Evolutionary conservation across 495 filamentous ascomycete species (phyloP).

Genomic region (Aspergillus panamensis): DNA sequence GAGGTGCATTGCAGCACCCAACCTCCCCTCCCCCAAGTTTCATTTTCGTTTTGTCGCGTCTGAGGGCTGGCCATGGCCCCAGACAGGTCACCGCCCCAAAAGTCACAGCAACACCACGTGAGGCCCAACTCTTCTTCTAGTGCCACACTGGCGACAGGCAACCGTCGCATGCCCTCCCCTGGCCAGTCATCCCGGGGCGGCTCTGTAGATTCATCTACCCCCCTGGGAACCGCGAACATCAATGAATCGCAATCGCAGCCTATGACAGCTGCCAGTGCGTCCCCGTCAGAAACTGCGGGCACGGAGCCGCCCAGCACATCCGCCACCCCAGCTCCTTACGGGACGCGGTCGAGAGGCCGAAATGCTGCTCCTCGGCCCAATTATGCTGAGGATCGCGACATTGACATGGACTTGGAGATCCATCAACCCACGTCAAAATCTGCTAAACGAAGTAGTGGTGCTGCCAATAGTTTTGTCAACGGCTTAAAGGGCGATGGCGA

Average conservation of each 20-base stretch:
- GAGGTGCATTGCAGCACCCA: slow-evolving; percentile 13
- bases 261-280: slow-evolving; percentile 51
- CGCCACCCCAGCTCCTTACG: slow-evolving; percentile 69
- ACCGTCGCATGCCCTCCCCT: slow-evolving; percentile 28
- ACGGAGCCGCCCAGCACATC: slow-evolving; percentile 40
- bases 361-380: slow-evolving; percentile 82
- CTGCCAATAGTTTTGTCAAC: slow-evolving; percentile 28
- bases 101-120: slow-evolving; percentile 25
- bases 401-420: slow-evolving; percentile 75
- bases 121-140: slow-evolving; percentile 25
- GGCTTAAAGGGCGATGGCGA: slow-evolving; percentile 42
- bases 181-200: slow-evolving; percentile 25
- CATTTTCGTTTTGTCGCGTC: slow-evolving; percentile 17
- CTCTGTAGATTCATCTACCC: slow-evolving; percentile 24
- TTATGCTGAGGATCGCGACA: slow-evolving; percentile 94
- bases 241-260: slow-evolving; percentile 43
- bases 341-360: slow-evolving; percentile 91
- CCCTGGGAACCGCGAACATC: slow-evolving; percentile 23
- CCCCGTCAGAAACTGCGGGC: slow-evolving; percentile 39
- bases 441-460: slow-evolving; percentile 38
- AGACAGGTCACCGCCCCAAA: slow-evolving; percentile 28
- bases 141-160: slow-evolving; percentile 15
- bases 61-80: slow-evolving; percentile 29
- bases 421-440: slow-evolving; percentile 45
- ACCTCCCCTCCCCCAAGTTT: not conserved